A percentile compares a stretch with the other conserved stretches of the same genome.
Conservation (phyloP, 768 basidiomycete genomes). For the Mycena olivaceomarginata region DNA sequence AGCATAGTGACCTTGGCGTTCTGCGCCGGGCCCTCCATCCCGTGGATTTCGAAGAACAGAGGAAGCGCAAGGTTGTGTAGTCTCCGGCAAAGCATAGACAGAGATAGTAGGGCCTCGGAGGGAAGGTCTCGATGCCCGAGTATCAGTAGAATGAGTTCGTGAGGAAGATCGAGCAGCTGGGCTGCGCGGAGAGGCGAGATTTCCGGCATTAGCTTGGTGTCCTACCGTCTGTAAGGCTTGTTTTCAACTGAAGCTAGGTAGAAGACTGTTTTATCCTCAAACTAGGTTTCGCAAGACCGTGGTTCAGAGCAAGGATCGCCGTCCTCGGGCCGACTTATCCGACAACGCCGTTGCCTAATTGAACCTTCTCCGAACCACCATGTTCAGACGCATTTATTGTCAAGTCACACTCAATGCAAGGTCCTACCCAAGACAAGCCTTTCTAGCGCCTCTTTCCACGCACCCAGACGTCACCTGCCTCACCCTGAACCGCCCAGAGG, state of each 20-base stretch:
- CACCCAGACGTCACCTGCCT: conserved; percentile 83
- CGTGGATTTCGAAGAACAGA: conserved; percentile 19
- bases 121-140: conserved; percentile 14
- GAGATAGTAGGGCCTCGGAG: conserved; percentile 19
- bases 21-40: conserved; percentile 32
- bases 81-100: conserved; percentile 38
- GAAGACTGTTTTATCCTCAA: too few species aligned
- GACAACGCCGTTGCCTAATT: background rate
- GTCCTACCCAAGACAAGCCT: conserved; percentile 56
- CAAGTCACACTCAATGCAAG: conserved; percentile 22
- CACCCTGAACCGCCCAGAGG: conserved; percentile 86
- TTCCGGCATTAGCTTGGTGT: background rate
- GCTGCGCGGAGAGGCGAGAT: background rate
- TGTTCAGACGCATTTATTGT: conserved; percentile 22
- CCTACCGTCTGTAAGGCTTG: background rate
- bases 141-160: conserved; percentile 39
- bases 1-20: conserved; percentile 18
- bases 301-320: too few species aligned
- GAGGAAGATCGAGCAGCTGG: conserved; percentile 38
- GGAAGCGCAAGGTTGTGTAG: conserved; percentile 36
- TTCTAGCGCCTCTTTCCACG: conserved; percentile 70
- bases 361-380: conserved; percentile 9
- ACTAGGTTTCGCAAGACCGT: too few species aligned
- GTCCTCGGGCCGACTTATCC: background rate
- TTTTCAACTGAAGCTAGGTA: too few species aligned